These are phyloP conservation scores for Aspergillus diversus DNA, from an alignment of 495 filamentous ascomycete species.

Conservation along the genomic window DNA sequence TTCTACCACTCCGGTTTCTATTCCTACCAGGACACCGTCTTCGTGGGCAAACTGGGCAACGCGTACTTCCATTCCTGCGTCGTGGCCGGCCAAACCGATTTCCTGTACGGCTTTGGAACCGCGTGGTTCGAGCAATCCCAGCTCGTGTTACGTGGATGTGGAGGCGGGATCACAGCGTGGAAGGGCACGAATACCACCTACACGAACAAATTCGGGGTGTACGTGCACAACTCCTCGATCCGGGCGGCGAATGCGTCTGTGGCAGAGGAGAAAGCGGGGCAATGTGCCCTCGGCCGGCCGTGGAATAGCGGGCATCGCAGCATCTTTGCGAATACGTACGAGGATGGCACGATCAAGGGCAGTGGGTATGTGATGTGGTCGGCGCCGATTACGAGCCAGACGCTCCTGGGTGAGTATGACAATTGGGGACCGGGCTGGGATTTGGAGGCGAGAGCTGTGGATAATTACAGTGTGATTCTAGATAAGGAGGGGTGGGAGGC, in stretches of 20 bases:
- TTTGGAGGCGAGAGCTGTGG: neutral
- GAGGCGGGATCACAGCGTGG: conserved; percentile 66
- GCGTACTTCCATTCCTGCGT: conserved; percentile 58
- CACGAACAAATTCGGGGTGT: conserved; percentile 65
- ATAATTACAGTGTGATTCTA: neutral
- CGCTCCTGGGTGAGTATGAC: conserved; percentile 59
- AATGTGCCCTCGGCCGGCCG: conserved; percentile 62
- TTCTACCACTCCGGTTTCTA: conserved; percentile 63
- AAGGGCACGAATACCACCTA: conserved; percentile 68
- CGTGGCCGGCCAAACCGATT: conserved; percentile 63
- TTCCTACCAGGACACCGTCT: conserved; percentile 65
- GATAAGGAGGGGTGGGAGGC: neutral
- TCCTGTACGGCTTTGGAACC: conserved; percentile 59
- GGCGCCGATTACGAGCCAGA: conserved; percentile 39
- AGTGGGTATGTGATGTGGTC: neutral
- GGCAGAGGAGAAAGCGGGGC: conserved; percentile 43
- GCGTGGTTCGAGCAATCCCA: conserved; percentile 48
- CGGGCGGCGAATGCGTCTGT: conserved; percentile 55
- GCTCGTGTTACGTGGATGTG: conserved; percentile 55
- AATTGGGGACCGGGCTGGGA: conserved; percentile 54
- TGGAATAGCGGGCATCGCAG: conserved; percentile 60
- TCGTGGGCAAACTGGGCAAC: conserved; percentile 63
- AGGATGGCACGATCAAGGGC: conserved; percentile 51
- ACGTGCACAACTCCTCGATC: conserved; percentile 55
- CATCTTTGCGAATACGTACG: conserved; percentile 55